Evolutionary conservation across 352 stramenopile genomes (phyloP).

Genomic region (Phytopythium ostracodes): DNA sequence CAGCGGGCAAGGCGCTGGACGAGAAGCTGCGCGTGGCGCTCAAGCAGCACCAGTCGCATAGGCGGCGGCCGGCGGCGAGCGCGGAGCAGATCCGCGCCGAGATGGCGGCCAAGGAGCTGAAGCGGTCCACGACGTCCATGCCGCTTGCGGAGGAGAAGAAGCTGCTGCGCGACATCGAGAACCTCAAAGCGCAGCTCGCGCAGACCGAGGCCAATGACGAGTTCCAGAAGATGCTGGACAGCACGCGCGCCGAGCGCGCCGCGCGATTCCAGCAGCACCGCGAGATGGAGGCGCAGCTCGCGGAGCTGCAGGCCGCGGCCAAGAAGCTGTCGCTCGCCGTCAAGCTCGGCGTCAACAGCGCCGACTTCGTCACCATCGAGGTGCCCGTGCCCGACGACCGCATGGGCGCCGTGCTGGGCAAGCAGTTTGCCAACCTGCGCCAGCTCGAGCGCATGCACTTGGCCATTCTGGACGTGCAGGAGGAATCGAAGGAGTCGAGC

Average conservation of each 20-base stretch:
- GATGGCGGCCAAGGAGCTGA: conserved; percentile 55
- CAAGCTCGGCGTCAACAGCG: conserved; percentile 26
- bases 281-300: conserved; percentile 39
- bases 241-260: conserved; percentile 46
- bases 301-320: conserved; percentile 42
- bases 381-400: conserved; percentile 51
- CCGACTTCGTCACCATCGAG: conserved; percentile 48
- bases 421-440: conserved; percentile 48
- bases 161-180: conserved; percentile 61
- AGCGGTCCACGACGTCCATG: conserved; percentile 71
- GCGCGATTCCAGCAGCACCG: conserved; percentile 57
- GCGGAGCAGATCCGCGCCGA: conserved; percentile 46
- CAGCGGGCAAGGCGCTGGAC: conserved; percentile 59
- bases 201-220: conserved; percentile 44
- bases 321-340: conserved; percentile 52
- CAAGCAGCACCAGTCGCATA: conserved; percentile 45
- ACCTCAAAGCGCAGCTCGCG: conserved; percentile 49
- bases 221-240: conserved; percentile 64
- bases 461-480: conserved; percentile 60
- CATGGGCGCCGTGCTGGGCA: conserved; percentile 67
- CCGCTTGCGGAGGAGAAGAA: conserved; percentile 65
- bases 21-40: conserved; percentile 67
- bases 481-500: not conserved
- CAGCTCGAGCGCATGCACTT: conserved; percentile 55
- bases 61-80: conserved; percentile 49